Conservation (phyloP, 2,329 filamentous ascomycete species). For the Penicillium sp. region DNA sequence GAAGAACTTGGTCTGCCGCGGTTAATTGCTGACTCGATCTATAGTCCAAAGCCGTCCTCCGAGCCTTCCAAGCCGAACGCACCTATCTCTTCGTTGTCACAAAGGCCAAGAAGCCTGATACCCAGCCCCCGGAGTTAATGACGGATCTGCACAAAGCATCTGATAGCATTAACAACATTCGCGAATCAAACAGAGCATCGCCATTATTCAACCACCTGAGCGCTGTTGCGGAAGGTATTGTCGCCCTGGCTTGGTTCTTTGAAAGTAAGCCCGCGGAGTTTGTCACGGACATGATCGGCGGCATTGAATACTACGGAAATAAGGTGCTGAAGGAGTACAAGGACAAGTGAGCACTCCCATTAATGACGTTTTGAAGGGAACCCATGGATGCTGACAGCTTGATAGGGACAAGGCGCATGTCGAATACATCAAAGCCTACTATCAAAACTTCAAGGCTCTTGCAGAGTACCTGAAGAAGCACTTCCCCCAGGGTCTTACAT, state of each 20-base stretch:
- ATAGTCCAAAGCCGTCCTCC: slow-evolving; percentile 49
- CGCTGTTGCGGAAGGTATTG: slow-evolving; percentile 81
- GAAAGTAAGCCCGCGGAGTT: slow-evolving; percentile 76
- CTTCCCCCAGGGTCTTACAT: slow-evolving; percentile 68
- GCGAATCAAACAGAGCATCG: slow-evolving; percentile 69
- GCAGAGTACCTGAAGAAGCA: slow-evolving; percentile 75
- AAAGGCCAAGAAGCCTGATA: slow-evolving; percentile 83
- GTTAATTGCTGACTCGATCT: slow-evolving; percentile 10
- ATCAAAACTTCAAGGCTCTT: slow-evolving; percentile 77
- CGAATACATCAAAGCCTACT: slow-evolving; percentile 88
- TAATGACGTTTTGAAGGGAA: neutral
- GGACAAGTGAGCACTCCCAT: slow-evolving; percentile 52
- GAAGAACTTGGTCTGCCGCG: too few species aligned
- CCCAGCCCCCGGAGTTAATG: slow-evolving; percentile 63
- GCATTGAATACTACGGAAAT: slow-evolving; percentile 90
- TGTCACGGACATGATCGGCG: slow-evolving; percentile 70
- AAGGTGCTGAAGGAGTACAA: slow-evolving; percentile 85
- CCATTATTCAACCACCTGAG: slow-evolving; percentile 72
- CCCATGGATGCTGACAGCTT: slow-evolving; percentile 15
- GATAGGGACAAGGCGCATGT: slow-evolving; percentile 66
- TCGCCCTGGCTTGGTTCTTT: slow-evolving; percentile 82
- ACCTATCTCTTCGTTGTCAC: slow-evolving; percentile 80
- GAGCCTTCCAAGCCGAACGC: slow-evolving; percentile 73
- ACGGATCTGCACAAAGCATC: slow-evolving; percentile 80
- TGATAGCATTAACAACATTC: slow-evolving; percentile 67